A percentile compares a stretch with the other conserved stretches of the same genome.
Evolutionary conservation across 345 rosid genomes (phyloP).

Genomic region (Corchorus olitorius): DNA sequence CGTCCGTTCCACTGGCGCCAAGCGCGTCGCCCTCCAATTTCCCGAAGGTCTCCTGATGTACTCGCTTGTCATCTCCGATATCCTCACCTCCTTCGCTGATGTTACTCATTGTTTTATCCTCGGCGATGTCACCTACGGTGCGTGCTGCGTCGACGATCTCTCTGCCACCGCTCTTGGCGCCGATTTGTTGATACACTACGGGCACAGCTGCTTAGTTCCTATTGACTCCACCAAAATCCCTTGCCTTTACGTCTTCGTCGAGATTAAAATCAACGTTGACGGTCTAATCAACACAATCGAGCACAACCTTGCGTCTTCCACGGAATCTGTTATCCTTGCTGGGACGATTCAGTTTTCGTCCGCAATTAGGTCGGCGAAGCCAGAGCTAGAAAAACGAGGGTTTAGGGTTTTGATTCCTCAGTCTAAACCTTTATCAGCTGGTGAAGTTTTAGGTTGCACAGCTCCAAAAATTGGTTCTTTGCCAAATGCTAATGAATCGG

Average conservation of each 20-base stretch:
- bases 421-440: constrained; percentile 81
- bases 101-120: constrained; percentile 76
- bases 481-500: constrained; percentile 32
- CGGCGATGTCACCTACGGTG: constrained; percentile 91
- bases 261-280: constrained; percentile 68
- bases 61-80: constrained; percentile 82
- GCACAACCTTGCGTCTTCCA: constrained; percentile 42
- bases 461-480: constrained; percentile 54
- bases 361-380: constrained; percentile 80
- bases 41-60: constrained; percentile 94
- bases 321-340: constrained; percentile 49
- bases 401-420: constrained; percentile 80
- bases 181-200: constrained; percentile 85
- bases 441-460: constrained; percentile 89
- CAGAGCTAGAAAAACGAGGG: constrained; percentile 70
- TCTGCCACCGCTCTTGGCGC: constrained; percentile 75
- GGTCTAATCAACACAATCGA: constrained; percentile 54
- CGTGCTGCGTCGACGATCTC: constrained; percentile 90
- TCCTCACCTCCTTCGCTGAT: constrained; percentile 69
- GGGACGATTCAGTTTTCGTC: constrained; percentile 92
- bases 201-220: constrained; percentile 92
- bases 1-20: constrained; percentile 54
- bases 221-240: constrained; percentile 76
- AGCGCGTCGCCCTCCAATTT: constrained; percentile 82
- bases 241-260: constrained; percentile 90